Evolutionary conservation across 108 stramenopile genomes (phyloP).

Genomic region (Pseudonitzschia pungens): DNA sequence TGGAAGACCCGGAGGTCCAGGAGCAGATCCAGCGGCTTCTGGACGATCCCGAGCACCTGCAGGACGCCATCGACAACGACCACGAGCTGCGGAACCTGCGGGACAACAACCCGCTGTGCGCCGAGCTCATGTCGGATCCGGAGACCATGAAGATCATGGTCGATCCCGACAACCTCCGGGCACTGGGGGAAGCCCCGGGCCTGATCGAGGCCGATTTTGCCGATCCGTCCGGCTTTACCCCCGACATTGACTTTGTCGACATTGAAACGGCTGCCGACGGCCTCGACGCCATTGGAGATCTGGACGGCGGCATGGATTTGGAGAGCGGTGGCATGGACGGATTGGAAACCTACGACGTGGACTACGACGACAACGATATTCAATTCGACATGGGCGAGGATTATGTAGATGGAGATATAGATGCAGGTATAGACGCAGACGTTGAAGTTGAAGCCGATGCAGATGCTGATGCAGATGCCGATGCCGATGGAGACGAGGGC

Average conservation of each 20-base stretch:
- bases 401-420: constrained; percentile 17
- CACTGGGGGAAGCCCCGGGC: constrained; percentile 47
- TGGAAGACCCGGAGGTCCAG: constrained; percentile 60
- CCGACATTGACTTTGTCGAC: constrained; percentile 32
- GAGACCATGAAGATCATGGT: constrained; percentile 53
- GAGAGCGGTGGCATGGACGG: not conserved
- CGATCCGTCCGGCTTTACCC: constrained; percentile 35
- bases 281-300: constrained; percentile 6
- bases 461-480: not conserved
- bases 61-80: constrained; percentile 57
- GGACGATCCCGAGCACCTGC: constrained; percentile 54
- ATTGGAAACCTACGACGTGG: not conserved
- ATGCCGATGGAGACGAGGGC: not conserved
- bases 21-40: constrained; percentile 46
- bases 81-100: constrained; percentile 38
- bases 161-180: constrained; percentile 60
- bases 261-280: constrained; percentile 25
- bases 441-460: not conserved
- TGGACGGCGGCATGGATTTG: not conserved
- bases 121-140: constrained; percentile 52
- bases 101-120: constrained; percentile 50
- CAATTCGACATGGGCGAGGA: constrained; percentile 27
- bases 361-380: constrained; percentile 1
- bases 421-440: constrained; percentile 22
- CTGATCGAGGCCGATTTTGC: constrained; percentile 51